These are phyloP conservation scores for Albizia julibrissin DNA, from an alignment of 306 rosid genomes.

Conservation along the genomic window DNA sequence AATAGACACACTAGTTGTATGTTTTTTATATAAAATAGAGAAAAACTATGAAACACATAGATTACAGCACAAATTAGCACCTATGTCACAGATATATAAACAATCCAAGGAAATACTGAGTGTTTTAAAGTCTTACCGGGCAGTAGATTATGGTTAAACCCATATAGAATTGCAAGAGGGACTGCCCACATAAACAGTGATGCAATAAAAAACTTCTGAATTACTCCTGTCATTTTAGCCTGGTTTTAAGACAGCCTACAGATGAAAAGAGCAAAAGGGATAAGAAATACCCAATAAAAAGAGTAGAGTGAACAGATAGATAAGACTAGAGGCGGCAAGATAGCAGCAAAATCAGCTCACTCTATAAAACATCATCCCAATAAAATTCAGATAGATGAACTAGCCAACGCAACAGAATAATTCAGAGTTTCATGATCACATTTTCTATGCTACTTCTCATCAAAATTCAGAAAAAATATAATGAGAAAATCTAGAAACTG, in stretches of 20 bases:
- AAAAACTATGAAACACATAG: background rate
- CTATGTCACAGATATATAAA: background rate
- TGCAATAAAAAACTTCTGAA: conserved; percentile 66
- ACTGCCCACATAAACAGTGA: conserved; percentile 76
- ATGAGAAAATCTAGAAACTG: background rate
- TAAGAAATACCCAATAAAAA: background rate
- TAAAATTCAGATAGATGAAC: background rate
- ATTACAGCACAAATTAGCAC: conserved; percentile 11
- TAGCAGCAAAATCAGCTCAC: conserved; percentile 11
- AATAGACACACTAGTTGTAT: background rate
- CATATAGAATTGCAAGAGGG: conserved; percentile 74
- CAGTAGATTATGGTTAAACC: conserved; percentile 68
- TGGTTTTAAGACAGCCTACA: background rate
- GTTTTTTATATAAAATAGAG: background rate
- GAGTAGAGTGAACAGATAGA: background rate
- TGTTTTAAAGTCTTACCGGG: conserved; percentile 58
- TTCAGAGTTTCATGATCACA: background rate
- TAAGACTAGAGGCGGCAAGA: background rate
- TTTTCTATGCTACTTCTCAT: background rate
- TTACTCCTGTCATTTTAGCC: conserved; percentile 57
- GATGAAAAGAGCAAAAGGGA: background rate
- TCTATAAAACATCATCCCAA: background rate
- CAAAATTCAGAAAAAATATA: conserved; percentile 12
- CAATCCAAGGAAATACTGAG: background rate
- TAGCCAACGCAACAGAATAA: conserved; percentile 9